Evolutionary conservation across 768 basidiomycete genomes (phyloP).

Genomic region (Calocybe indica): DNA sequence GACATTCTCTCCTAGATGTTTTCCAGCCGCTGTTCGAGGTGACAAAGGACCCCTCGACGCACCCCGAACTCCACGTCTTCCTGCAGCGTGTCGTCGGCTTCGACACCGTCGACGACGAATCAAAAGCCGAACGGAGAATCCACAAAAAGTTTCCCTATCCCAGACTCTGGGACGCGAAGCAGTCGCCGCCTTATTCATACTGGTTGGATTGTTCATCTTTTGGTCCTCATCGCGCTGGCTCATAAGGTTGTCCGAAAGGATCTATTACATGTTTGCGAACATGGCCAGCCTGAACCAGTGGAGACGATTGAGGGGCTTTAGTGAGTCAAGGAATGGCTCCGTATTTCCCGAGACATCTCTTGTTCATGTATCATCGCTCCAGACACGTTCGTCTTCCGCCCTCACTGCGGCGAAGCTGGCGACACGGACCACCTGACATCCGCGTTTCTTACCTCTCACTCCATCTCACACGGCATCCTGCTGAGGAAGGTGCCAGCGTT

Average conservation of each 20-base stretch:
- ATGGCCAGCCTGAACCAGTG: constrained; percentile 94
- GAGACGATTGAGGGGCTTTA: constrained; percentile 84
- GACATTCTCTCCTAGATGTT: constrained; percentile 51
- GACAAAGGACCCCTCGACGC: constrained; percentile 81
- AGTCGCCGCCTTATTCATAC: constrained; percentile 93
- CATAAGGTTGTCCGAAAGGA: constrained; percentile 39
- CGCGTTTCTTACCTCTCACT: constrained; percentile 93
- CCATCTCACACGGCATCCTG: constrained; percentile 98
- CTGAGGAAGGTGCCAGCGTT: constrained; percentile 96
- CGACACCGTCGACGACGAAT: constrained; percentile 99
- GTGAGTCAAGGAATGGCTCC: constrained; percentile 39
- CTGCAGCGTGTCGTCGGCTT: constrained; percentile 94
- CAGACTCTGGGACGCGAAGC: constrained; percentile 78
- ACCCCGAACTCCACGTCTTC: constrained; percentile 94
- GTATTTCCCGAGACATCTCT: neutral
- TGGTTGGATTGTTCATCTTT: constrained; percentile 49
- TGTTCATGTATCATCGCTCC: constrained; percentile 3
- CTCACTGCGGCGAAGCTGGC: constrained; percentile 96
- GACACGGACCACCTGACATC: constrained; percentile 97
- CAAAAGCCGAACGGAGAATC: constrained; percentile 85
- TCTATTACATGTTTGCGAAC: constrained; percentile 98
- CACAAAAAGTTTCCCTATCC: constrained; percentile 95
- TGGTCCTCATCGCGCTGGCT: neutral
- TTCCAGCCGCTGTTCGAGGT: constrained; percentile 95
- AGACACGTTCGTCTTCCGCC: constrained; percentile 97